Conservation (phyloP, 495 filamentous ascomycete species). For the Aspergillus leporis region DNA sequence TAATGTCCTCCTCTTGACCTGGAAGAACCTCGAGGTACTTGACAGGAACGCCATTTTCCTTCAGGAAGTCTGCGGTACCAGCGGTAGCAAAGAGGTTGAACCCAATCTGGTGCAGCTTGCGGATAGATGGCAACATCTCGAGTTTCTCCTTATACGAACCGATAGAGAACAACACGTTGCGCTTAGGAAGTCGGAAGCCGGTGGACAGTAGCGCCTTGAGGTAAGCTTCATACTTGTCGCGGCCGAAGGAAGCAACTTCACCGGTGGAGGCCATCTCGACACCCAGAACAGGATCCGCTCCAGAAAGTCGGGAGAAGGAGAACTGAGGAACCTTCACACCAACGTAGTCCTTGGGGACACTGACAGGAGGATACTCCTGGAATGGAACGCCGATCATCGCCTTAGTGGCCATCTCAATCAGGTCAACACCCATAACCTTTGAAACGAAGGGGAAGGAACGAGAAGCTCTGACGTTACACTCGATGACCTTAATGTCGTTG, state of each 20-base stretch:
- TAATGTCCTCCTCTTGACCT: conserved; percentile 71
- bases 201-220: conserved; percentile 94
- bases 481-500: conserved; percentile 99
- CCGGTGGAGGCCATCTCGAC: conserved; percentile 99
- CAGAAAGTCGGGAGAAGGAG: conserved; percentile 94
- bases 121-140: conserved; percentile 91
- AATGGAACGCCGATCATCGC: conserved; percentile 89
- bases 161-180: conserved; percentile 92
- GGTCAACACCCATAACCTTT: conserved; percentile 96
- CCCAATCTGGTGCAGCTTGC: conserved; percentile 82
- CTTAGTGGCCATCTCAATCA: conserved; percentile 99
- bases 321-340: conserved; percentile 99
- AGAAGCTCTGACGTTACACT: conserved; percentile 96
- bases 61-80: conserved; percentile 93
- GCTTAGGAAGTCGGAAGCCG: conserved; percentile 94
- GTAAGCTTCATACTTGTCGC: conserved; percentile 96
- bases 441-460: conserved; percentile 98
- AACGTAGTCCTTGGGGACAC: conserved; percentile 77
- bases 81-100: conserved; percentile 95
- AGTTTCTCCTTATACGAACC: conserved; percentile 97
- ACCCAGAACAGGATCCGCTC: conserved; percentile 92
- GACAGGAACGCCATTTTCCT: conserved; percentile 84
- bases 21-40: conserved; percentile 87
- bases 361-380: conserved; percentile 73
- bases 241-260: conserved; percentile 95